phyloP scores from a whole-genome alignment of 1,284 basidiomycete genomes.

The Testicularia cyperi region DNA sequence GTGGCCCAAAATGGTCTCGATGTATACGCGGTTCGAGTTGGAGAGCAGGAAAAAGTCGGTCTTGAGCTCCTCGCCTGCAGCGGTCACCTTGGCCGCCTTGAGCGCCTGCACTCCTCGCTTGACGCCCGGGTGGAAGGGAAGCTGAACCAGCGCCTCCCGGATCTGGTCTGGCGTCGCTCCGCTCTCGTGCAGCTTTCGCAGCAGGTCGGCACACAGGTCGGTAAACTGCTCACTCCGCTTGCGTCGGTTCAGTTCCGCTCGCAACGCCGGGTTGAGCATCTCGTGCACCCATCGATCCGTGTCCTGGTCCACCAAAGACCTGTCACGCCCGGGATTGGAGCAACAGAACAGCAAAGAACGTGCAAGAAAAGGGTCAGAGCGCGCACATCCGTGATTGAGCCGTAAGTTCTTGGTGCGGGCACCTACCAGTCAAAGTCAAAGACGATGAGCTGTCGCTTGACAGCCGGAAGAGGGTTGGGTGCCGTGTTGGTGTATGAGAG shows the following conservation, averaged over 20 bases:
- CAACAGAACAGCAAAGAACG: background rate
- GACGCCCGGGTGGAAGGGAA: conserved; percentile 97
- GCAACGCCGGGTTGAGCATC: conserved; percentile 79
- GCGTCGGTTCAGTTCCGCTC: conserved; percentile 76
- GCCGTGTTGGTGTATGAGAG: conserved; percentile 32
- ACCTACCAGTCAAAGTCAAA: conserved; percentile 96
- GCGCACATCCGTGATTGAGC: no score
- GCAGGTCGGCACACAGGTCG: conserved; percentile 65
- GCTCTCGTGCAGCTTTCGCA: conserved; percentile 47
- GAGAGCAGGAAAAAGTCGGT: conserved; percentile 78
- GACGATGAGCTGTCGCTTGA: conserved; percentile 73
- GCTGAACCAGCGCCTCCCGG: conserved; percentile 72
- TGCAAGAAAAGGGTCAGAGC: background rate
- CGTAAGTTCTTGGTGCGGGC: background rate
- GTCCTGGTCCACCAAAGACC: conserved; percentile 78
- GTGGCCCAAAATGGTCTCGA: conserved; percentile 67
- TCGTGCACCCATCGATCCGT: conserved; percentile 96
- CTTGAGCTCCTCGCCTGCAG: conserved; percentile 36
- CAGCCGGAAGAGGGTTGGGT: conserved; percentile 33
- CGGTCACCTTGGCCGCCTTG: conserved; percentile 68
- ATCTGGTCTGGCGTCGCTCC: conserved; percentile 72
- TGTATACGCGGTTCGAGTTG: conserved; percentile 91
- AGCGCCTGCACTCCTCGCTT: conserved; percentile 77
- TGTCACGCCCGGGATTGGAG: background rate
- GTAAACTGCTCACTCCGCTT: conserved; percentile 78